A percentile compares a stretch with the other conserved stretches of the same genome.
phyloP scores from a whole-genome alignment of 129 eudicot genomes.

The Chrysanthemum makinoi region DNA sequence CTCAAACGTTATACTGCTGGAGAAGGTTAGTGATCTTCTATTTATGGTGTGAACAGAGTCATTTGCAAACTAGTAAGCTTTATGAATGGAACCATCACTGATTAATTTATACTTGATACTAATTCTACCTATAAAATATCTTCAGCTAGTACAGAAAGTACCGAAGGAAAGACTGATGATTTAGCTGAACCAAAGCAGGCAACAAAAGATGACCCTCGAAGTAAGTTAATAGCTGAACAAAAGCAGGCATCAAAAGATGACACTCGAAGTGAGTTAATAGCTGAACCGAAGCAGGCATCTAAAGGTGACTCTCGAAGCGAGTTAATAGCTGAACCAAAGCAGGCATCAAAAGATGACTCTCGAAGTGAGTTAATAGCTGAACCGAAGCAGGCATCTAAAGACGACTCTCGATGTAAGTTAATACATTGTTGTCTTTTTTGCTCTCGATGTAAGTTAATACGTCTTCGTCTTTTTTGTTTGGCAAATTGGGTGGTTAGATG shows the following conservation, averaged over 20 bases:
- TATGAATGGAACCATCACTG: too few species aligned
- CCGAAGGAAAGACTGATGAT: slow-evolving; percentile 36
- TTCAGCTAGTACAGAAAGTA: slow-evolving; percentile 38
- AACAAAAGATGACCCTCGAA: slow-evolving; percentile 31
- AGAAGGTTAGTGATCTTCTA: slow-evolving; percentile 43
- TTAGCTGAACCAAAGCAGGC: slow-evolving; percentile 25
- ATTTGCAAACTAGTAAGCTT: not conserved
- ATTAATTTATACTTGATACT: not conserved
- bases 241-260: too few species aligned
- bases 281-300: slow-evolving; percentile 3
- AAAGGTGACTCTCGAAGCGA: slow-evolving; percentile 14
- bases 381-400: too few species aligned
- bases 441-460: too few species aligned
- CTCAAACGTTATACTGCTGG: slow-evolving; percentile 62
- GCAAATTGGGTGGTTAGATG: too few species aligned
- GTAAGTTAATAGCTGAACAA: slow-evolving; percentile 19
- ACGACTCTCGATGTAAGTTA: not conserved
- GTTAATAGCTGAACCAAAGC: slow-evolving; percentile 17
- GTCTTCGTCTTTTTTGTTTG: not conserved
- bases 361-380: slow-evolving; percentile 25
- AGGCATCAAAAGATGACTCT: slow-evolving; percentile 30
- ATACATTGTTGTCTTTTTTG: not conserved
- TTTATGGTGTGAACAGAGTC: too few species aligned
- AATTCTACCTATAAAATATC: slow-evolving; percentile 1
- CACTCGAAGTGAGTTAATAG: not conserved